A percentile compares a stretch with the other conserved stretches of the same genome.
phyloP scores from a whole-genome alignment of 352 stramenopile species.

The Phytopythium helicoides region DNA sequence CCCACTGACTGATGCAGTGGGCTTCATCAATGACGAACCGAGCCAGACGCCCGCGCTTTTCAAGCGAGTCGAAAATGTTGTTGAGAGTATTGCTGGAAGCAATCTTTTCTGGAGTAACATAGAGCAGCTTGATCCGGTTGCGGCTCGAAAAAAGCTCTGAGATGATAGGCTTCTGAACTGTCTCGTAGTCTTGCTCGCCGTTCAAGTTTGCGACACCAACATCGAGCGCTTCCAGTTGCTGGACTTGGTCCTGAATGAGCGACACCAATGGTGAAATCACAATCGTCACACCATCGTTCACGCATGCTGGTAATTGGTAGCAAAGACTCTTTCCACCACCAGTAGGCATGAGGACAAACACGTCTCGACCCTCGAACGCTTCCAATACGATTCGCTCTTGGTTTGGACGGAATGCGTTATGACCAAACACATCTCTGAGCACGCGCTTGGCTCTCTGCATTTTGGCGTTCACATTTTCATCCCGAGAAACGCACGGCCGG shows the following conservation, averaged over 20 bases:
- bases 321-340: constrained; percentile 98
- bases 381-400: constrained; percentile 95
- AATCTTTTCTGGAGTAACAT: constrained; percentile 98
- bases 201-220: constrained; percentile 88
- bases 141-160: constrained; percentile 79
- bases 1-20: constrained; percentile 98
- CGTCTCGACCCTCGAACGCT: constrained; percentile 90
- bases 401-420: constrained; percentile 93
- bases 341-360: constrained; percentile 99
- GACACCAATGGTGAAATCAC: constrained; percentile 98
- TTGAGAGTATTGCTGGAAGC: constrained; percentile 82
- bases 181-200: constrained; percentile 86
- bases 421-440: constrained; percentile 92
- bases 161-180: constrained; percentile 85
- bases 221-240: constrained; percentile 91
- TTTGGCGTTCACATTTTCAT: constrained; percentile 58
- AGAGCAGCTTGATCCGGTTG: constrained; percentile 95
- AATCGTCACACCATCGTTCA: constrained; percentile 92
- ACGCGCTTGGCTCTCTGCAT: constrained; percentile 70
- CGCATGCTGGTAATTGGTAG: constrained; percentile 94
- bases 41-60: constrained; percentile 85
- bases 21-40: constrained; percentile 97
- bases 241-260: constrained; percentile 99
- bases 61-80: constrained; percentile 82
- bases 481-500: constrained; percentile 37